phyloP scores from a whole-genome alignment of 805 yeast genomes.

The Yamadazyma laniorum region DNA sequence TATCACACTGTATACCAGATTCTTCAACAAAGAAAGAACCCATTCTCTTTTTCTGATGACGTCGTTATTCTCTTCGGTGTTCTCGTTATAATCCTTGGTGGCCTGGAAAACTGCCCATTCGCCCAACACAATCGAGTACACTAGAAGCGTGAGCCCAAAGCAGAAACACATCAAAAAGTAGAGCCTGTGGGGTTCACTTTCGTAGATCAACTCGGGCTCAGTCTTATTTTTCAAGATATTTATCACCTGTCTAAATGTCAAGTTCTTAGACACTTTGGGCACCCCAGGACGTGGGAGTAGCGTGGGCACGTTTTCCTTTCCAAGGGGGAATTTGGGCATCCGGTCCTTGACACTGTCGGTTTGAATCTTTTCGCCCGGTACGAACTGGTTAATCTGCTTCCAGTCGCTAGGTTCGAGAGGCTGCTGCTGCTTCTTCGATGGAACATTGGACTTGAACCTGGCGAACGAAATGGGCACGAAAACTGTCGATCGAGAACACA shows the following conservation, averaged over 20 bases:
- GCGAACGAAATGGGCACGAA: neutral
- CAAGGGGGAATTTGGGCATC: conserved; percentile 64
- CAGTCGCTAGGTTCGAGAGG: conserved; percentile 26
- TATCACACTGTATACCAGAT: conserved; percentile 27
- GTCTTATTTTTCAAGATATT: conserved; percentile 51
- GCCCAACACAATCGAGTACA: conserved; percentile 62
- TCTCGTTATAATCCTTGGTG: conserved; percentile 50
- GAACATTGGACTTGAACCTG: conserved; percentile 6
- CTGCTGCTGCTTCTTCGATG: conserved; percentile 3
- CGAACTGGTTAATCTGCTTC: conserved; percentile 45
- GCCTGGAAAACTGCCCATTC: conserved; percentile 58
- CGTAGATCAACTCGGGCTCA: conserved; percentile 74
- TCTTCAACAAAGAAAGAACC: conserved; percentile 26
- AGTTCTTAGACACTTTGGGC: conserved; percentile 61
- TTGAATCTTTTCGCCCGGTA: conserved; percentile 54
- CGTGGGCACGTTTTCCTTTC: conserved; percentile 62
- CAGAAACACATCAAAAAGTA: conserved; percentile 71
- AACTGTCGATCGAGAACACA: neutral
- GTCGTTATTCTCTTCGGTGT: conserved; percentile 45
- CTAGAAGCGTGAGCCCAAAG: conserved; percentile 62
- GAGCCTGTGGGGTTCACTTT: conserved; percentile 77
- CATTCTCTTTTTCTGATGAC: conserved; percentile 43
- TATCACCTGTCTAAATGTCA: conserved; percentile 61
- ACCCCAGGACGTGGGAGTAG: conserved; percentile 74
- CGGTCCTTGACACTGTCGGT: conserved; percentile 52